Conservation (phyloP, 768 basidiomycete genomes). For the Aureoboletus auriporus region DNA sequence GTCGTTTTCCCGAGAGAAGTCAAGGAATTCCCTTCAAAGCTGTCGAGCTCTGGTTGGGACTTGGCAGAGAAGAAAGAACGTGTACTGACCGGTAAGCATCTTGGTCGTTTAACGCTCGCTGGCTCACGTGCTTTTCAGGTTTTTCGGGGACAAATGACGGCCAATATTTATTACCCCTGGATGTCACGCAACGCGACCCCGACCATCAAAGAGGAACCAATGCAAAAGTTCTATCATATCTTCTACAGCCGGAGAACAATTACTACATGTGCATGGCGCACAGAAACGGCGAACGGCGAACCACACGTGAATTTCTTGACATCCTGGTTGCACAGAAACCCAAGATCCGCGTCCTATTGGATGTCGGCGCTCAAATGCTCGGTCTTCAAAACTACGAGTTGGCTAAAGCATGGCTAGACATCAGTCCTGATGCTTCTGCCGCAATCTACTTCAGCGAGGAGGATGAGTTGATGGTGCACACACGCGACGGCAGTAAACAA, state of each 20-base stretch:
- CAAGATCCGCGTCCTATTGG: constrained; percentile 40
- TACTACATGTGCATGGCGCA: constrained; percentile 6
- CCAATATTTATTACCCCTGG: constrained; percentile 31
- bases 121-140: constrained; percentile 15
- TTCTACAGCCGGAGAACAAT: constrained; percentile 21
- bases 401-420: constrained; percentile 36
- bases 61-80: not conserved
- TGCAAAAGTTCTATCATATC: constrained; percentile 11
- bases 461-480: constrained; percentile 24
- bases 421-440: constrained; percentile 9
- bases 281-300: not conserved
- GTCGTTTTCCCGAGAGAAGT: constrained; percentile 45
- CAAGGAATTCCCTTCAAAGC: constrained; percentile 18
- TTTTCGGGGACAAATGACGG: constrained; percentile 37
- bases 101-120: constrained; percentile 6
- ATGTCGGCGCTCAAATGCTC: constrained; percentile 53
- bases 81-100: not conserved
- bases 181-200: constrained; percentile 22
- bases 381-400: constrained; percentile 41
- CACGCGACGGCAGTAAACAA: constrained; percentile 34
- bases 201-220: constrained; percentile 12
- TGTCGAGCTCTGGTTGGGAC: constrained; percentile 16
- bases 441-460: constrained; percentile 21
- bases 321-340: constrained; percentile 29
- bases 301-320: constrained; percentile 24